Conservation (phyloP, 768 basidiomycete genomes). For the Mrakia blollopis region DNA sequence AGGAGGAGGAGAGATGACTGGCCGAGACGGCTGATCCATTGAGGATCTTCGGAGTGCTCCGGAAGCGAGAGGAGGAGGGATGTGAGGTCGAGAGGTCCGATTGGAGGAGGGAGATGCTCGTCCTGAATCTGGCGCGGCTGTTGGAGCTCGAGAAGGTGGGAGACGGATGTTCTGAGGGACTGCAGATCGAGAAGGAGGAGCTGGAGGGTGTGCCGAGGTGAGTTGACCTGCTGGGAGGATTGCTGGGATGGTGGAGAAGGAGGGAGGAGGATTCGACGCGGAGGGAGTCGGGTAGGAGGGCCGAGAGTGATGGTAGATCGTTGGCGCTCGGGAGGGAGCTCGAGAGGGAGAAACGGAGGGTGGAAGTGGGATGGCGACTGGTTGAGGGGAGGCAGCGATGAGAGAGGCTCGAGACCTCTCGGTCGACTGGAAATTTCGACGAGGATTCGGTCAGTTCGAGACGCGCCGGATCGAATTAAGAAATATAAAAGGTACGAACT, state of each 20-base stretch:
- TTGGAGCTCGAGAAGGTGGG: background rate
- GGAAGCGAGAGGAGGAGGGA: background rate
- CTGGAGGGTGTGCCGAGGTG: background rate
- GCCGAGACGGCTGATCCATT: background rate
- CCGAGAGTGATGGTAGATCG: constrained; percentile 1
- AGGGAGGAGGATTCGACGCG: background rate
- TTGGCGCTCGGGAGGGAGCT: constrained; percentile 5
- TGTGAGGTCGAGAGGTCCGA: background rate
- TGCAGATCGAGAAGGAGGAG: background rate
- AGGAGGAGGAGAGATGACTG: background rate
- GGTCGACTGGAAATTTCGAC: background rate
- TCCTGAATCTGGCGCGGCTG: background rate
- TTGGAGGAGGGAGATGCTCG: background rate
- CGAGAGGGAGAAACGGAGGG: background rate
- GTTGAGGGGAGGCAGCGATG: background rate
- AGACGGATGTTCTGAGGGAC: no score
- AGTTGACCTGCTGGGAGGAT: background rate
- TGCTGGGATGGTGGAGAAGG: background rate
- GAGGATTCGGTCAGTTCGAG: background rate
- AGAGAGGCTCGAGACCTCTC: background rate
- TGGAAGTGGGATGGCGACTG: background rate
- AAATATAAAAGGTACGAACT: background rate
- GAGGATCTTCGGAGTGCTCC: background rate
- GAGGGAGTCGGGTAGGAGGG: background rate
- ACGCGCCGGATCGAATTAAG: background rate